Conservation (phyloP, 148 eudicot species). For the Fagopyrum esculentum region DNA sequence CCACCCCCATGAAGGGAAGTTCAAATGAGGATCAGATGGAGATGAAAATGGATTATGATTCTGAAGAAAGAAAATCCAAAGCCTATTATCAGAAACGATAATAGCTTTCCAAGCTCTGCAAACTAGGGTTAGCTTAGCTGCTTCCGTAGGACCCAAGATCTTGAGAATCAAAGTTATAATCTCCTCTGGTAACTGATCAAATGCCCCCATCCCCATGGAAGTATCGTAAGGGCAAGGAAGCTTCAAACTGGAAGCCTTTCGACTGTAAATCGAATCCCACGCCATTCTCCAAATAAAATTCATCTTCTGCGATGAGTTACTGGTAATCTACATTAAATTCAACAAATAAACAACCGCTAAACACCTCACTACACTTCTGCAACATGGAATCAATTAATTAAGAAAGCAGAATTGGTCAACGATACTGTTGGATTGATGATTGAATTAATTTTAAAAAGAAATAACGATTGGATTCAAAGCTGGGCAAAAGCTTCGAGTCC, state of each 20-base stretch:
- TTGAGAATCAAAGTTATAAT: conserved; percentile 43
- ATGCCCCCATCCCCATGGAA: conserved; percentile 38
- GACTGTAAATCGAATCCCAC: not conserved
- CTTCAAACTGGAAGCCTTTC: not conserved
- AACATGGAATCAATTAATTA: not conserved
- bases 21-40: conserved; percentile 8
- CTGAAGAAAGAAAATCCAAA: conserved; percentile 69
- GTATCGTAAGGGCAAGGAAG: not conserved
- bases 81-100: conserved; percentile 44
- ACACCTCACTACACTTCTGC: not conserved
- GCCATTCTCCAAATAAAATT: not conserved
- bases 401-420: not conserved
- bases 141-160: conserved; percentile 49
- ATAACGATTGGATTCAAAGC: not conserved
- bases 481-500: not conserved
- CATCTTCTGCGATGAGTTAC: not conserved
- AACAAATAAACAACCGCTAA: not conserved
- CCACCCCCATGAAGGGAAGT: conserved; percentile 26
- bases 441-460: not conserved
- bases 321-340: not conserved
- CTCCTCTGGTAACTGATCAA: conserved; percentile 58
- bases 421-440: not conserved
- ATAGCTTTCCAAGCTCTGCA: conserved; percentile 51
- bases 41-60: conserved; percentile 16
- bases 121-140: conserved; percentile 40